Base-by-base conservation (phyloP, 2,329 filamentous ascomycete species). In the Diaporthe helianthi region DNA sequence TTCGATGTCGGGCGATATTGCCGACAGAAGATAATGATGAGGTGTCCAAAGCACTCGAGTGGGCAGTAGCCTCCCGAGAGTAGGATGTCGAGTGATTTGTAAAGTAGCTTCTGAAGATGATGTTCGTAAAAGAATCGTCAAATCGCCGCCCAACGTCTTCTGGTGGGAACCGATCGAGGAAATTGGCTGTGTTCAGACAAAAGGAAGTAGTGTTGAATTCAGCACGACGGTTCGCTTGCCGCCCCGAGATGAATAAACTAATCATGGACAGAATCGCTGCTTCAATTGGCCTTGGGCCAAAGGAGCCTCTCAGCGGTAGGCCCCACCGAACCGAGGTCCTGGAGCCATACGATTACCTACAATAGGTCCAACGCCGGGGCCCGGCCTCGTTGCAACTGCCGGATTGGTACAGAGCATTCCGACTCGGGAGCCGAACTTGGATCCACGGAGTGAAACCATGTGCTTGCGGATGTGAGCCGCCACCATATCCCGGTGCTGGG, bases 341-440 rank as follows among this genome's bases (percentile, higher is more conserved):
- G 87, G 86, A 71, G 85, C 85, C 78, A 90, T 83, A 44, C 87
- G 89, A 66, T 81, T 77, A 29, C 83, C 82, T 75, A 92, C 85
- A 70, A 89, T 85, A 71, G 90, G 86, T 24, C 93, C 92, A 74
- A 90, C 87, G 36, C 93, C 92, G 73, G 94, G 93, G 51, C 94
- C 95, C 71, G 95, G 94, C 67, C 94, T 93, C 75, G 94, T 98
- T 65, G 92, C 88, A 74, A 94, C 89, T 58, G 93, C 93, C 46
- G 94, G 95, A 80, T 98, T 98, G 82, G 93, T 97, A 84, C 97
- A 99, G 67, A 99, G 91, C 95, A 99, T 98, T 38, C 96, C 96
- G 72, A 99, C 96, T 69, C 96, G 93, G 70, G 96, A 99, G 71
- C 96, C 96, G 79, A 98, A 99, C 81, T 99, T 99, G 77, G 96